Percentiles rank a stretch among this genome's conserved stretches.
Evolutionary conservation across 495 filamentous ascomycete species (phyloP).

Genomic region (Paragyromitra xinjiangensis): DNA sequence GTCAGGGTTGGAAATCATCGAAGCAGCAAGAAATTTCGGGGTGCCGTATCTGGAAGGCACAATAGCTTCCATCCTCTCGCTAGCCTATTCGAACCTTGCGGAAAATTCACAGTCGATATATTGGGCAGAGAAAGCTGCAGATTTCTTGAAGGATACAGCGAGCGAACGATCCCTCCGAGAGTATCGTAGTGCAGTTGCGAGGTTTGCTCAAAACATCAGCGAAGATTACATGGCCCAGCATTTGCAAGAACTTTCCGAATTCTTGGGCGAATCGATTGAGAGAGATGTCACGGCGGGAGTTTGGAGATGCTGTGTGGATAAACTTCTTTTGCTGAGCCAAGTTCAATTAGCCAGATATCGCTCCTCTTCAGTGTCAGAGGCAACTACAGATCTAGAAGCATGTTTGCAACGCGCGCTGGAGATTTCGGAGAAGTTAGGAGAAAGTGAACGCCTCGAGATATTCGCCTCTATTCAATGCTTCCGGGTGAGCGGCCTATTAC

Average conservation of each 20-base stretch:
- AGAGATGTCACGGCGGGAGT: not conserved
- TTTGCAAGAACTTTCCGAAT: not conserved
- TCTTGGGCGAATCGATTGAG: slow-evolving; percentile 4
- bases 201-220: not conserved
- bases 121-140: slow-evolving; percentile 8
- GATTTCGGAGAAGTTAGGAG: slow-evolving; percentile 10
- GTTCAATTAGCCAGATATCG: slow-evolving; percentile 3
- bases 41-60: slow-evolving; percentile 1
- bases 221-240: not conserved
- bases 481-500: not conserved
- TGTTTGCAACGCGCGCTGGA: slow-evolving; percentile 1
- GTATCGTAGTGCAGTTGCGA: slow-evolving; percentile 10
- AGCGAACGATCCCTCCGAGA: slow-evolving; percentile 8
- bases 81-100: slow-evolving; percentile 2
- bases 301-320: slow-evolving; percentile 7
- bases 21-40: not conserved
- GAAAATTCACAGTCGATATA: slow-evolving; percentile 15
- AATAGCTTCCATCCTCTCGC: slow-evolving; percentile 15
- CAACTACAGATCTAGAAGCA: not conserved
- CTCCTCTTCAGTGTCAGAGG: not conserved
- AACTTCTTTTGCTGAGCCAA: slow-evolving; percentile 7
- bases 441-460: not conserved
- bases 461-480: not conserved
- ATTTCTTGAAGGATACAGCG: not conserved
- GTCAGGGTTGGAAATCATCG: slow-evolving; percentile 1